Evolutionary conservation across 495 filamentous ascomycete genomes (phyloP), one percentile per base, ranked within the genome.

Genomic region (Platismatia glauca): DNA sequence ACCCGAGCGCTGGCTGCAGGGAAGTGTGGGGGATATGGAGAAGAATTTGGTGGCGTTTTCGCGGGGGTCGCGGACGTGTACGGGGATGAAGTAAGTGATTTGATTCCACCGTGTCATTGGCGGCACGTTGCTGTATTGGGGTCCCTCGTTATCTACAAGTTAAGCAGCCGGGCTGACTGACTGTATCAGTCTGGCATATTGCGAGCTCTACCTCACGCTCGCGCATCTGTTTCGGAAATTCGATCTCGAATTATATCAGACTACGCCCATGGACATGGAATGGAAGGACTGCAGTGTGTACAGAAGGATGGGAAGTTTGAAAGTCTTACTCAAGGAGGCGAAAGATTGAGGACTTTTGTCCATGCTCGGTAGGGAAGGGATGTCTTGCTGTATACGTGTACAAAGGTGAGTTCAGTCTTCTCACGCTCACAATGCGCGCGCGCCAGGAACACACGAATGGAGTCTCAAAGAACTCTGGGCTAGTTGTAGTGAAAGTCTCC

Each of bases 271-370:
- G 22, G 44, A 48, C 22, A 48, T 48, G 44, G 44, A 48, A 24
- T 48, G 57, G 57, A 41, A 58, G 20, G 57, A 58, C n/a, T 34
- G 35, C 34, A 18, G n/a, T 58, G 57, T 58, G 27, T 34, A 16
- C n/a, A 22, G 31, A 31, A 58, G 9, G 27, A 58, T 18, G n/a
- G 57, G 57, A 29, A 18, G 29, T 15, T 27, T 27, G 44, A 48
- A 27, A 27, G 44, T 48, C 22, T 27, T 24, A 12, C 7, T 48
- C 3, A 48, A 9, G 12, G 44, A 48, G 22, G 22, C n/a, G 22
- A 48, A 27, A 27, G 44, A 27, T 48, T 48, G 41, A 44, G 41
- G 41, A 20, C 2, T 22, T 1, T 44, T n/a, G 16, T 44, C 11
- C 16, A 20, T n/a, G 41, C 16, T 44, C 12, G 38, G 38, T 39